Percentiles rank a stretch among this genome's conserved stretches.
Evolutionary conservation across 768 basidiomycete species (phyloP).

Genomic region (Daedaleopsis sinensis): DNA sequence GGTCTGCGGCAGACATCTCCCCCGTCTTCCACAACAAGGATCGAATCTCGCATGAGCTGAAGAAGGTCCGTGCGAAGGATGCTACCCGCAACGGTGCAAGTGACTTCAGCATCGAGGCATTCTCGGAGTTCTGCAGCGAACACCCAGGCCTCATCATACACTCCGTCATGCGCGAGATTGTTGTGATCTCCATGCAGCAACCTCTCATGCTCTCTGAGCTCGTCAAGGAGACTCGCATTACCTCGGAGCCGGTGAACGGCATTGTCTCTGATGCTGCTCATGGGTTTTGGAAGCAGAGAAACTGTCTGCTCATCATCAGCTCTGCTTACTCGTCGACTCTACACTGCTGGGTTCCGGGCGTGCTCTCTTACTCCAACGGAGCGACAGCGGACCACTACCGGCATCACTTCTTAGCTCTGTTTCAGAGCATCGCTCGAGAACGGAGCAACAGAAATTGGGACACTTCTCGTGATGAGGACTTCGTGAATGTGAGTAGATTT

Average conservation of each 20-base stretch:
- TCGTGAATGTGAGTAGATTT: slow-evolving; percentile 1
- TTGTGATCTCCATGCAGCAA: slow-evolving; percentile 34
- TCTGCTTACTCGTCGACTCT: slow-evolving; percentile 34
- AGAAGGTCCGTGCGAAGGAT: not conserved
- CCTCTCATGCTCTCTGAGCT: slow-evolving; percentile 34
- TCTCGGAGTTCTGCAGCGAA: slow-evolving; percentile 21
- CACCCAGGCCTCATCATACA: slow-evolving; percentile 29
- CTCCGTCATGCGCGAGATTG: slow-evolving; percentile 18
- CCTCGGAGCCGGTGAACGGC: slow-evolving; percentile 33
- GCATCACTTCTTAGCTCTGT: slow-evolving; percentile 35
- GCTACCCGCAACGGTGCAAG: not conserved
- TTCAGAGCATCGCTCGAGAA: slow-evolving; percentile 32
- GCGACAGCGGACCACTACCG: slow-evolving; percentile 34
- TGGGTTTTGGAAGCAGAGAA: slow-evolving; percentile 35
- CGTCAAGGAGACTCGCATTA: slow-evolving; percentile 23
- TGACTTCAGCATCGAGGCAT: slow-evolving; percentile 16
- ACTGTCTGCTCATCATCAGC: slow-evolving; percentile 35
- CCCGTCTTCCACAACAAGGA: slow-evolving; percentile 4
- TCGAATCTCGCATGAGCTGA: slow-evolving; percentile 1
- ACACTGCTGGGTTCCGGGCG: slow-evolving; percentile 36
- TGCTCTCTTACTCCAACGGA: slow-evolving; percentile 40
- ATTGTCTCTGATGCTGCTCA: slow-evolving; percentile 41
- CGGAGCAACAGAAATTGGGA: slow-evolving; percentile 9
- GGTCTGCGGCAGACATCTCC: slow-evolving; percentile 3
- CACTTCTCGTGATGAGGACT: slow-evolving; percentile 19